These are phyloP conservation scores for Escovopsis sp. DNA, from an alignment of 2,329 filamentous ascomycete species.

Conservation along the genomic window DNA sequence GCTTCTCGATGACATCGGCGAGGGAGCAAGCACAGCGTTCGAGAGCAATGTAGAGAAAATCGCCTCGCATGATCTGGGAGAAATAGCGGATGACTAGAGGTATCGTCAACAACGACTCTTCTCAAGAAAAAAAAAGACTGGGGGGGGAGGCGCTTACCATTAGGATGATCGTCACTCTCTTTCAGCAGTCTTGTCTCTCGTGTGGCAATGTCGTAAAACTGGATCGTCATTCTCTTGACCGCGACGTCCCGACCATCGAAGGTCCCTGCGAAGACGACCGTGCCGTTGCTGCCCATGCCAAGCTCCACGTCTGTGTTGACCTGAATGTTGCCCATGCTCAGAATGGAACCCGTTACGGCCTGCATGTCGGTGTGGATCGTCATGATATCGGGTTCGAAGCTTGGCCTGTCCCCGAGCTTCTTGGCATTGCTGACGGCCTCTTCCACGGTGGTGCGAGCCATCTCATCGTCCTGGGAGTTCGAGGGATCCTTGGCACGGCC, in stretches of 20 bases:
- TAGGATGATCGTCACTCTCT: conserved; percentile 89
- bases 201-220: conserved; percentile 89
- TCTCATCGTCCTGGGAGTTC: conserved; percentile 33
- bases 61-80: conserved; percentile 73
- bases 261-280: conserved; percentile 84
- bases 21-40: conserved; percentile 90
- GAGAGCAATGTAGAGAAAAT: conserved; percentile 90
- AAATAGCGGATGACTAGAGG: conserved; percentile 81
- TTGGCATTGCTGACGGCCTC: conserved; percentile 46
- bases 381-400: conserved; percentile 47
- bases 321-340: conserved; percentile 49
- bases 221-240: conserved; percentile 90
- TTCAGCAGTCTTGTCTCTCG: conserved; percentile 83
- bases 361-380: conserved; percentile 43
- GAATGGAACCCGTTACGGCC: conserved; percentile 42
- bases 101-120: not conserved
- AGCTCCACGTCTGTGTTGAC: conserved; percentile 49
- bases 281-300: conserved; percentile 86
- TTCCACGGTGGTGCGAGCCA: conserved; percentile 35
- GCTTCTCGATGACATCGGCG: conserved; percentile 77
- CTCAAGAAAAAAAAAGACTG: not conserved
- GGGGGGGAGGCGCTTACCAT: conserved; percentile 34
- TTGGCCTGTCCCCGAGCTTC: conserved; percentile 36
- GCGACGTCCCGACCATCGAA: conserved; percentile 90
- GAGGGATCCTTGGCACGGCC: conserved; percentile 39